These are phyloP conservation scores for Acer negundo DNA, from an alignment of 345 rosid genomes.

Conservation along the genomic window DNA sequence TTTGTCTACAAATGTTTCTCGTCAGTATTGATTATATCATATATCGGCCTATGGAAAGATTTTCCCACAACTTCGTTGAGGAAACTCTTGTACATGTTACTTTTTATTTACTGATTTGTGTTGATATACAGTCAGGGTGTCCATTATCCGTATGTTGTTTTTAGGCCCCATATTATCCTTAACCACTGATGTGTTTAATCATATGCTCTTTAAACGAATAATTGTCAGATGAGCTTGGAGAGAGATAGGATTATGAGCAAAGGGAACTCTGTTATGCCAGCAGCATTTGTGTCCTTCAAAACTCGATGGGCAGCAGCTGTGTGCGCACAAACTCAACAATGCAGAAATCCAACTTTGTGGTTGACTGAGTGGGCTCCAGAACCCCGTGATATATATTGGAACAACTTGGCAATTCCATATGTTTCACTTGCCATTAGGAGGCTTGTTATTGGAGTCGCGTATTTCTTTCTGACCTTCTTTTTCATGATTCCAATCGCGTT, in stretches of 20 bases:
- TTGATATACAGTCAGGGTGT: neutral
- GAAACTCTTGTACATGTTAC: too few species aligned
- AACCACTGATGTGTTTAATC: neutral
- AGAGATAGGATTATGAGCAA: conserved; percentile 54
- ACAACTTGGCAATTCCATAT: conserved; percentile 84
- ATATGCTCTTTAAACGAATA: neutral
- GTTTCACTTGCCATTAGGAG: conserved; percentile 79
- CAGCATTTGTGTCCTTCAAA: conserved; percentile 87
- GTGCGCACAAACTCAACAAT: conserved; percentile 92
- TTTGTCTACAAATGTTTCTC: conserved; percentile 1
- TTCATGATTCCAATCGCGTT: conserved; percentile 95
- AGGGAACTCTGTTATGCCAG: conserved; percentile 59
- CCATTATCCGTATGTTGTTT: neutral
- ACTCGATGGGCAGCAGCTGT: conserved; percentile 93
- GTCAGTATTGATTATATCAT: neutral
- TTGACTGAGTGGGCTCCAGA: conserved; percentile 97
- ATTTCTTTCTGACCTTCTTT: conserved; percentile 92
- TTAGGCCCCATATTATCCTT: neutral
- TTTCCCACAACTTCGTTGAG: too few species aligned
- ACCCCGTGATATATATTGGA: conserved; percentile 87
- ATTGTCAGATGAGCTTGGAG: conserved; percentile 65
- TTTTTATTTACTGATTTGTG: too few species aligned
- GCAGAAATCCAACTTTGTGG: conserved; percentile 87
- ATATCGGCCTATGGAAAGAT: too few species aligned
- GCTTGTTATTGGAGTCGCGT: conserved; percentile 61